Base-by-base conservation (phyloP, 2,329 filamentous ascomycete species). In the Mycosphaerella sp. region DNA sequence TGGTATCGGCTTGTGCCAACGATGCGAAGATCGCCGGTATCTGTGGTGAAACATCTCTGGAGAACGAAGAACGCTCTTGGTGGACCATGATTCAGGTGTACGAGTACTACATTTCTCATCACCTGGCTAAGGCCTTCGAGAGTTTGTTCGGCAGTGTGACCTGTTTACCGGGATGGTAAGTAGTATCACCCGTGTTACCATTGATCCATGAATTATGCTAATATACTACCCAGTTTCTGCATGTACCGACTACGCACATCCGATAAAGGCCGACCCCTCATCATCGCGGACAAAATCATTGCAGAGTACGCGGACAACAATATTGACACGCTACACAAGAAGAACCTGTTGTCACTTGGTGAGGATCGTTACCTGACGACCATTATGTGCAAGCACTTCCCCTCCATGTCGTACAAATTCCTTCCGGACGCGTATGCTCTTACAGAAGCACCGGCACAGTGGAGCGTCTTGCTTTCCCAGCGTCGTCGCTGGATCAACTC, bases 41-140 rank as follows among this genome's bases (percentile, higher is more conserved):
- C 56, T 98, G 93, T 68, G 93, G 93, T 67, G 93, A 98, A 70
- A 98, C 93, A 1, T 93, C 85, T 70, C 77, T 98, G 64, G 87
- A 96, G 68, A 98, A 98, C 64, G 91, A 96, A 69, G 89, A 96
- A 63, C 80, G 85, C 60, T 90, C 85, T 64, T 97, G 90, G 89
- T 95, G 89, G 88, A 98, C 93, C 10, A 98, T 98, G 93, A 98
- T 98, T 65, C 93, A 98, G 70, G 93, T 98, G 59, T 98, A 98
- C 73, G 93, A 98, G 70, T 98, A 98, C 76, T 98, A 90, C 70
- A 98, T 98, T 66, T 97, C 93, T 27, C 93, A 98, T 77, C 87
- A 98, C 71, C 75, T 98, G 68, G 79, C 93, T 48, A 98, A 98
- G 75, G 89, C 93, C 56, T 98, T 98, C 67, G 93, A 98, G 70